These are phyloP conservation scores for Dalbergia cultrata DNA, from an alignment of 306 rosid species.

Conservation along the genomic window DNA sequence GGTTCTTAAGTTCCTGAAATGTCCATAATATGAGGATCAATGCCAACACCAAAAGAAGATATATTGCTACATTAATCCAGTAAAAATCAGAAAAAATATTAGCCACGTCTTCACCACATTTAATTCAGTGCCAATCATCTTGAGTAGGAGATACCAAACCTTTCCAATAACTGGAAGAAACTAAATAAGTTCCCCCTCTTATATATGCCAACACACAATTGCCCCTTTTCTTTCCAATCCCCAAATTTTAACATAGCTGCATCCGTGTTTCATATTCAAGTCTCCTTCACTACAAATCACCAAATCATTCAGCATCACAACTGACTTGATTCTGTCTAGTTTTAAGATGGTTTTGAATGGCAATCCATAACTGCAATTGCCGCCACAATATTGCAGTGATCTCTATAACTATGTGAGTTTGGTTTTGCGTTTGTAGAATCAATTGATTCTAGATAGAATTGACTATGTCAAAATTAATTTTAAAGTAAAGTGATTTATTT, in stretches of 20 bases:
- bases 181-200: not conserved
- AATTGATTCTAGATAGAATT: no score
- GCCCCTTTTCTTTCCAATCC: not conserved
- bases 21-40: conserved; percentile 39
- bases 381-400: not conserved
- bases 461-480: no score
- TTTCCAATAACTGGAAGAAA: not conserved
- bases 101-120: not conserved
- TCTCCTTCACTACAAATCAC: not conserved
- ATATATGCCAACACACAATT: not conserved
- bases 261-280: not conserved
- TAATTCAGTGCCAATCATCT: conserved; percentile 23
- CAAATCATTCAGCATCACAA: not conserved
- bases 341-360: not conserved
- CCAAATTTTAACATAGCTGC: not conserved
- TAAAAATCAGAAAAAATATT: not conserved
- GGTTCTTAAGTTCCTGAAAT: conserved; percentile 94
- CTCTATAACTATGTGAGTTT: no score
- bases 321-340: not conserved
- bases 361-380: not conserved
- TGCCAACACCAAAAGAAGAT: conserved; percentile 12
- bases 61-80: not conserved
- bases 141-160: conserved; percentile 9
- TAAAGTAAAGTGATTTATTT: no score
- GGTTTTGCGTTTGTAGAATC: no score